Evolutionary conservation across 1,139 yeast species (phyloP).

Genomic region (Pneumocystis canis): DNA sequence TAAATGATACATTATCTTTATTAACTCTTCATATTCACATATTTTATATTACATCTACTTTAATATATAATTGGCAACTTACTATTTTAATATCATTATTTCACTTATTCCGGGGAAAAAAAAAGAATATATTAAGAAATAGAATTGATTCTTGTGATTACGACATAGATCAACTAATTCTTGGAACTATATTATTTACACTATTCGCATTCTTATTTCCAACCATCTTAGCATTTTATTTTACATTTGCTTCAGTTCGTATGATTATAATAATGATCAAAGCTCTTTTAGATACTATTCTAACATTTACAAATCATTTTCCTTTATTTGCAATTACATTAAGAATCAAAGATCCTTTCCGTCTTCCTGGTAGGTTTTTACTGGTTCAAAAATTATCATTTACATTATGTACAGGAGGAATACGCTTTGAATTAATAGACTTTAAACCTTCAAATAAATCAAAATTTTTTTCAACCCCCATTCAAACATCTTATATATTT

Average conservation of each 20-base stretch:
- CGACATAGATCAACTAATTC: conserved; percentile 68
- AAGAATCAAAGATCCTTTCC: conserved; percentile 61
- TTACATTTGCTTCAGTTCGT: conserved; percentile 52
- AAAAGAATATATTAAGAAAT: conserved; percentile 65
- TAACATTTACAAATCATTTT: conserved; percentile 61
- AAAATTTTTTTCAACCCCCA: background rate
- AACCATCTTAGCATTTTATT: conserved; percentile 72
- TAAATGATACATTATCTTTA: conserved; percentile 50
- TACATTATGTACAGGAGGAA: conserved; percentile 8
- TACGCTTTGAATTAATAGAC: conserved; percentile 4
- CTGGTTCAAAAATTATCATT: conserved; percentile 24
- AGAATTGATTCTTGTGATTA: conserved; percentile 77
- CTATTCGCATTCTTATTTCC: conserved; percentile 67
- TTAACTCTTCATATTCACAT: conserved; percentile 59
- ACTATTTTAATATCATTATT: conserved; percentile 57
- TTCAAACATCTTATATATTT: conserved; percentile 16
- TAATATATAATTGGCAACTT: conserved; percentile 63
- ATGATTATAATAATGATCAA: conserved; percentile 36
- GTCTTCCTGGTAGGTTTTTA: conserved; percentile 81
- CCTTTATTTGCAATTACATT: conserved; percentile 73
- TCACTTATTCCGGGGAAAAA: conserved; percentile 78
- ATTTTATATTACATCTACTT: conserved; percentile 65
- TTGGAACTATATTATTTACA: conserved; percentile 81
- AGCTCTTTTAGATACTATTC: conserved; percentile 43
- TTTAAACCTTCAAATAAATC: background rate